phyloP scores from a whole-genome alignment of 108 stramenopile species.

The Cyclotella cryptica region DNA sequence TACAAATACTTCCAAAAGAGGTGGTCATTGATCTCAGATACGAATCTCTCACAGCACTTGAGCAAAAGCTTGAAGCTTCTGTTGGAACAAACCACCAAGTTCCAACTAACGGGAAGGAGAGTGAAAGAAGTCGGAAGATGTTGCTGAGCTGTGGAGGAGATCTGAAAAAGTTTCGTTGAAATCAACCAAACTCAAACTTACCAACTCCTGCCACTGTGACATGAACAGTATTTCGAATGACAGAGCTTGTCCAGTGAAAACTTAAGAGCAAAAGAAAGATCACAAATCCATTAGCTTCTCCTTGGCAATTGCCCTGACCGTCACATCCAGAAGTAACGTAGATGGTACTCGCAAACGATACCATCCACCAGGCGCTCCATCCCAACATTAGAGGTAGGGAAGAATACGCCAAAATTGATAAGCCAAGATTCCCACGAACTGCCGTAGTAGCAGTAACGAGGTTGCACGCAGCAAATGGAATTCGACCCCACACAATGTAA shows the following conservation, averaged over 20 bases:
- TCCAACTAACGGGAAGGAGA: background rate
- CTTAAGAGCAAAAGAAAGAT: slow-evolving; percentile 71
- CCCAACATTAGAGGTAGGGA: slow-evolving; percentile 58
- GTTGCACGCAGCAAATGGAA: slow-evolving; percentile 85
- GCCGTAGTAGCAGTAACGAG: slow-evolving; percentile 74
- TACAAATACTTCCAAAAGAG: slow-evolving; percentile 81
- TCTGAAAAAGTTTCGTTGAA: background rate
- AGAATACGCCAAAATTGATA: slow-evolving; percentile 67
- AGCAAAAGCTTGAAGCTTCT: slow-evolving; percentile 71
- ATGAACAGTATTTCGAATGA: slow-evolving; percentile 85
- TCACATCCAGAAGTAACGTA: slow-evolving; percentile 60
- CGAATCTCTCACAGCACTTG: slow-evolving; percentile 60
- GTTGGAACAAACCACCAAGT: slow-evolving; percentile 85
- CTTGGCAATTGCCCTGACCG: slow-evolving; percentile 58
- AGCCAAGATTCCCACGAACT: slow-evolving; percentile 69
- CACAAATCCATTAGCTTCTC: slow-evolving; percentile 34
- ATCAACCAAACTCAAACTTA: slow-evolving; percentile 86
- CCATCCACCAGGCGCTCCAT: slow-evolving; percentile 71
- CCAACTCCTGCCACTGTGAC: slow-evolving; percentile 85
- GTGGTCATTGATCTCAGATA: slow-evolving; percentile 68
- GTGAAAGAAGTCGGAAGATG: background rate
- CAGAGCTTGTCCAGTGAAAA: slow-evolving; percentile 82
- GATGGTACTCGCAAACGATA: slow-evolving; percentile 57
- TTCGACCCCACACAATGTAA: slow-evolving; percentile 70
- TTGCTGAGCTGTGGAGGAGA: too few relatives aligned